Percentiles rank a stretch among this genome's conserved stretches.
These are phyloP conservation scores for Discostella stelligera DNA, from an alignment of 352 stramenopile genomes.

Conservation along the genomic window DNA sequence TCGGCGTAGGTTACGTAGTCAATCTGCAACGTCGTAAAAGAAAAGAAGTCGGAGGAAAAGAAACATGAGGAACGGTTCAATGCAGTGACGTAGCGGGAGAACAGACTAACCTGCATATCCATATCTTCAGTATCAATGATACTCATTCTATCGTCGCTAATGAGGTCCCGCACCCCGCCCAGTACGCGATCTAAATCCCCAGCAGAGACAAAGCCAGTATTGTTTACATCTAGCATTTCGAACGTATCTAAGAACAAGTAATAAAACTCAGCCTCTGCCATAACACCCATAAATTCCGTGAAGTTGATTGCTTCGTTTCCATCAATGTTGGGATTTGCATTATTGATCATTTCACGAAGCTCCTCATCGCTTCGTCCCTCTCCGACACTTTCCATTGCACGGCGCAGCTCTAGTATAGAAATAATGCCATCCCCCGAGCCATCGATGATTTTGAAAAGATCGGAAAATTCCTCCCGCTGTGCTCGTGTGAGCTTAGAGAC, in stretches of 20 bases:
- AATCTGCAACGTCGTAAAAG: not conserved
- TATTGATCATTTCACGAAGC: constrained; percentile 76
- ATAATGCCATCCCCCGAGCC: constrained; percentile 61
- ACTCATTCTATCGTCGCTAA: constrained; percentile 79
- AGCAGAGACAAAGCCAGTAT: constrained; percentile 76
- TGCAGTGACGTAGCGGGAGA: not conserved
- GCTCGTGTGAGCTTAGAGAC: constrained; percentile 64
- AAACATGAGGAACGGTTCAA: not conserved
- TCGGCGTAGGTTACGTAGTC: constrained; percentile 82
- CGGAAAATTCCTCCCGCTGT: constrained; percentile 72
- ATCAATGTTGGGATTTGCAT: constrained; percentile 60
- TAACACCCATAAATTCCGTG: constrained; percentile 80
- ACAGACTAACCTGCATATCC: constrained; percentile 70
- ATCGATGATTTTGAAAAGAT: constrained; percentile 80
- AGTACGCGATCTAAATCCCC: constrained; percentile 73
- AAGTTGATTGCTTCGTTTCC: constrained; percentile 66
- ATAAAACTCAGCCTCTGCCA: constrained; percentile 83
- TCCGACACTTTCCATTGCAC: constrained; percentile 75
- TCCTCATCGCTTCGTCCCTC: constrained; percentile 57
- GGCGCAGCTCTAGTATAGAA: constrained; percentile 67
- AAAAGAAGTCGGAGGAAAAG: not conserved
- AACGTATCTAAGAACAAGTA: constrained; percentile 83
- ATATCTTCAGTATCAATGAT: constrained; percentile 83
- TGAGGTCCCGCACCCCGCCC: constrained; percentile 75
- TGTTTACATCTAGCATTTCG: constrained; percentile 66